Percentiles rank a stretch among this genome's conserved stretches.
Conservation (phyloP, 441 rosid species). For the Dalechampia spathulata region DNA sequence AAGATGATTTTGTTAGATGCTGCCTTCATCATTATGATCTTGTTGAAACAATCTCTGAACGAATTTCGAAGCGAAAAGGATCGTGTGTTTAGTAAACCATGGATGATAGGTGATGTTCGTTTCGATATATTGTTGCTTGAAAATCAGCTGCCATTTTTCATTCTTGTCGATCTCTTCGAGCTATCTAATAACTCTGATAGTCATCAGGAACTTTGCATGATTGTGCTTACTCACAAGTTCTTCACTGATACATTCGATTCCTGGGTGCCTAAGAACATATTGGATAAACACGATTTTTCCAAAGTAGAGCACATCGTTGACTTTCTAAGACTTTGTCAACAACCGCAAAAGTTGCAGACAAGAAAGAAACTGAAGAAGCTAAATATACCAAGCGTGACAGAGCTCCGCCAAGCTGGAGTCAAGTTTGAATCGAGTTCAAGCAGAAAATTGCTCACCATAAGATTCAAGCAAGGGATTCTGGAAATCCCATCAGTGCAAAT, state of each 20-base stretch:
- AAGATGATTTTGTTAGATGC: constrained; percentile 3
- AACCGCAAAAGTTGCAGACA: neutral
- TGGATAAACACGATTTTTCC: no score
- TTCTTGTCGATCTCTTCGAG: neutral
- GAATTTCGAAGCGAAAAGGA: neutral
- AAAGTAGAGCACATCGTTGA: neutral
- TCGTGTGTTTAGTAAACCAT: constrained; percentile 5
- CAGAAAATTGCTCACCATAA: neutral
- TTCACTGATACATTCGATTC: neutral
- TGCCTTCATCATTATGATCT: constrained; percentile 5
- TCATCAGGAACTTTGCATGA: neutral
- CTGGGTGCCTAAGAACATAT: neutral
- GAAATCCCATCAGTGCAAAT: neutral
- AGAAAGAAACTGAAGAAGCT: neutral
- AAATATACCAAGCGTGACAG: neutral
- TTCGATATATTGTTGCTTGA: constrained; percentile 23
- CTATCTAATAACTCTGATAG: neutral
- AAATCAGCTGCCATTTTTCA: constrained; percentile 14
- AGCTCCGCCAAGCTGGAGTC: neutral
- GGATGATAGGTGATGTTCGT: constrained; percentile 5
- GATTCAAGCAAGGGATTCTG: neutral
- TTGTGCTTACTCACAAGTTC: neutral
- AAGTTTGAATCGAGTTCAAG: neutral
- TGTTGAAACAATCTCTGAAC: neutral
- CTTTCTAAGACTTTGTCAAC: neutral